These are phyloP conservation scores for Ochetophila trinervis DNA, from an alignment of 306 rosid species.

Conservation along the genomic window DNA sequence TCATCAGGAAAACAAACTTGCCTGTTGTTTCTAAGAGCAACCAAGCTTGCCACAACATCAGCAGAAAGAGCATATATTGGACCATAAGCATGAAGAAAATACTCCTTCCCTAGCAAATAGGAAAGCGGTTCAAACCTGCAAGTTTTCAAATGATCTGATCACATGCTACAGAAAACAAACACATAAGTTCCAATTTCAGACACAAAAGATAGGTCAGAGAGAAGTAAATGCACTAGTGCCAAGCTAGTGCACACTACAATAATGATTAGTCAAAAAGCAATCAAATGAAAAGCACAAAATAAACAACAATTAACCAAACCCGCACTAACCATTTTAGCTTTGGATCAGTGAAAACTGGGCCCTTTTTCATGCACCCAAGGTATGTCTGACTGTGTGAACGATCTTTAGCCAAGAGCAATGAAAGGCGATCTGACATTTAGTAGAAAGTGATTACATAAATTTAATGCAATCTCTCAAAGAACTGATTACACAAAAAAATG, in stretches of 20 bases:
- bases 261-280: not conserved
- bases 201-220: too few species aligned
- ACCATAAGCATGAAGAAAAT: slow-evolving; percentile 97
- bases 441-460: slow-evolving; percentile 27
- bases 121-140: slow-evolving; percentile 86
- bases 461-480: slow-evolving; percentile 14
- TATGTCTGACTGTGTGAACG: slow-evolving; percentile 86
- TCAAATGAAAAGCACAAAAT: slow-evolving; percentile 10
- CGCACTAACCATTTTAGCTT: slow-evolving; percentile 86
- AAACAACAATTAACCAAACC: slow-evolving; percentile 14
- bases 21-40: slow-evolving; percentile 80
- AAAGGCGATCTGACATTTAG: slow-evolving; percentile 76
- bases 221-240: too few species aligned
- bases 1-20: slow-evolving; percentile 24
- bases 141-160: slow-evolving; percentile 7
- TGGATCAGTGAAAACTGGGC: slow-evolving; percentile 93
- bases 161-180: not conserved
- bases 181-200: too few species aligned
- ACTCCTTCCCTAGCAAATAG: slow-evolving; percentile 85
- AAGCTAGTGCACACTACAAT: too few species aligned
- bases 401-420: slow-evolving; percentile 72
- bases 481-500: slow-evolving; percentile 10
- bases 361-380: slow-evolving; percentile 98
- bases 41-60: slow-evolving; percentile 94
- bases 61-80: slow-evolving; percentile 93